Evolutionary conservation across 768 basidiomycete genomes (phyloP).

Genomic region (Rubroboletus pulcherrimus): DNA sequence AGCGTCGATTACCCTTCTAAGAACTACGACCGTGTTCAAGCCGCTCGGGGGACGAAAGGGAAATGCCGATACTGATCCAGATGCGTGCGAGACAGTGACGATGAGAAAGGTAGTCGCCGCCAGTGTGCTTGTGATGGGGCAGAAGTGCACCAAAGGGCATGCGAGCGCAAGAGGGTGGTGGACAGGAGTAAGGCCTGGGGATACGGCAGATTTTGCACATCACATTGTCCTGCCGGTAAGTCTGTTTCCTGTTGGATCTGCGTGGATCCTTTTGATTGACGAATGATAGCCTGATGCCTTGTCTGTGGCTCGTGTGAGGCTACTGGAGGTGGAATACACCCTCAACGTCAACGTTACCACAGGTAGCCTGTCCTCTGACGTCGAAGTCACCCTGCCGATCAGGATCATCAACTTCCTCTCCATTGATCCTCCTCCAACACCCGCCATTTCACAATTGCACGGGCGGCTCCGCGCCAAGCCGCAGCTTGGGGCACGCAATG

Average conservation of each 20-base stretch:
- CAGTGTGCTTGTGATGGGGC: conserved; percentile 61
- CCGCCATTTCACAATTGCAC: conserved; percentile 21
- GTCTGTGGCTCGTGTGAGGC: conserved; percentile 59
- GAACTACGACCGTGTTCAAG: conserved; percentile 64
- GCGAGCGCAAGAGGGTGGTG: conserved; percentile 89
- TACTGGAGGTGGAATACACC: conserved; percentile 75
- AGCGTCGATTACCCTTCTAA: conserved; percentile 58
- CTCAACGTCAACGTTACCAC: conserved; percentile 62
- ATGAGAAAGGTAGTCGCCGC: conserved; percentile 62
- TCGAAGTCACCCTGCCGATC: conserved; percentile 70
- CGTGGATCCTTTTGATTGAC: conserved; percentile 1
- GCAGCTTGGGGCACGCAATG: conserved; percentile 19
- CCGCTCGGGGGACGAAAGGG: conserved; percentile 36
- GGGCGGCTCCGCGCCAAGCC: conserved; percentile 23
- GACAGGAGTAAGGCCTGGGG: conserved; percentile 69
- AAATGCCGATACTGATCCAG: conserved; percentile 39
- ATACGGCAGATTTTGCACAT: conserved; percentile 61
- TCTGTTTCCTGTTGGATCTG: conserved; percentile 9
- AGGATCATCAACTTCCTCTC: conserved; percentile 81
- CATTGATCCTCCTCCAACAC: conserved; percentile 70
- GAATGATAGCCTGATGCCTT: conserved; percentile 58
- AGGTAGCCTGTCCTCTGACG: conserved; percentile 56
- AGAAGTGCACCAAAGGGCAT: conserved; percentile 58
- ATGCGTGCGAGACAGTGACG: conserved; percentile 62
- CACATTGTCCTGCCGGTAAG: conserved; percentile 73